Conservation (phyloP, 371 early-diverging fungal genomes). For the Lichtheimia ramosa region DNA sequence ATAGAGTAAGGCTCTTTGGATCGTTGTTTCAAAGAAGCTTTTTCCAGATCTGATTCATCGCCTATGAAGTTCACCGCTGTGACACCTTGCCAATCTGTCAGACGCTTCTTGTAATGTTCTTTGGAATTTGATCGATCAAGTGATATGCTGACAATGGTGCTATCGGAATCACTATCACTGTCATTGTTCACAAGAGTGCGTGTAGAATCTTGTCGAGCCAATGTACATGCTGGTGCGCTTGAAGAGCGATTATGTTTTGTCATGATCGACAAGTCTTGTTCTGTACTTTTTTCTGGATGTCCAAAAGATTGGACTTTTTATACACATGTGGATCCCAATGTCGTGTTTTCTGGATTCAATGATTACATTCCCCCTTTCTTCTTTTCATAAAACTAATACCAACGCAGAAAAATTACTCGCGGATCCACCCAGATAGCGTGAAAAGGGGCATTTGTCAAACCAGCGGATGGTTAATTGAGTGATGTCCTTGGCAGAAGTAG, state of each 20-base stretch:
- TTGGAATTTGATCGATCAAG: not conserved
- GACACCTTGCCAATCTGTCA: conserved; percentile 9
- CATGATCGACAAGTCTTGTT: not conserved
- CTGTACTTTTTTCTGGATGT: not conserved
- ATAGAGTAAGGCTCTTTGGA: conserved; percentile 12
- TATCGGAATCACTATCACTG: not conserved
- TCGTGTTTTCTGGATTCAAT: no score
- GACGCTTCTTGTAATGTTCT: not conserved
- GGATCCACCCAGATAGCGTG: no score
- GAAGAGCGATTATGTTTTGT: conserved; percentile 9
- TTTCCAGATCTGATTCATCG: not conserved
- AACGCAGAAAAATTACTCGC: no score
- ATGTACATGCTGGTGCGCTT: conserved; percentile 8
- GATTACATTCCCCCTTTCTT: no score
- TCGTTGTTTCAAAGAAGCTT: not conserved
- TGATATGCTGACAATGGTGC: conserved; percentile 1
- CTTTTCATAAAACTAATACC: no score
- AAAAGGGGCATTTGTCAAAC: no score
- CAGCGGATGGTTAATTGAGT: no score
- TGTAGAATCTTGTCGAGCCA: conserved; percentile 2
- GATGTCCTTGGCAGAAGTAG: no score
- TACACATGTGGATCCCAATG: no score
- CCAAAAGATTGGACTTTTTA: no score
- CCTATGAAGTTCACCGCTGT: not conserved
- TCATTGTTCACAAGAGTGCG: conserved; percentile 2